A percentile compares a stretch with the other conserved stretches of the same genome.
These are phyloP conservation scores for Tuber magnatum DNA, from an alignment of 495 filamentous ascomycete genomes.

Conservation along the genomic window DNA sequence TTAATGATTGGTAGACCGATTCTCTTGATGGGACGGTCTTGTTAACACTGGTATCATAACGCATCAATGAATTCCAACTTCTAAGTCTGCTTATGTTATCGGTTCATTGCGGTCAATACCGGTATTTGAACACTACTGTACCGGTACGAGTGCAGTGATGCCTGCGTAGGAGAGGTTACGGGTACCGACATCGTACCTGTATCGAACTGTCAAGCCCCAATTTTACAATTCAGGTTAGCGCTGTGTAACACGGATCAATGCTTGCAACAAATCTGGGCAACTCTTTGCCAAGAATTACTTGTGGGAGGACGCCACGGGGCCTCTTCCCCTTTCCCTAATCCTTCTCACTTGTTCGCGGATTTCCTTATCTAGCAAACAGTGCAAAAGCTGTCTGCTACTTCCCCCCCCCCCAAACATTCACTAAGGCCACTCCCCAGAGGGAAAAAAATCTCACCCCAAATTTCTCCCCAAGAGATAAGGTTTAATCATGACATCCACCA, in stretches of 20 bases:
- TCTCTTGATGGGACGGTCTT: neutral
- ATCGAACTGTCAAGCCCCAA: neutral
- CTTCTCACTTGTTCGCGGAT: neutral
- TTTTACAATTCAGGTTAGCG: neutral
- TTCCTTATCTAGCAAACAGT: neutral
- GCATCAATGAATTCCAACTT: neutral
- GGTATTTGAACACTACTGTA: neutral
- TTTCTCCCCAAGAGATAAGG: conserved; percentile 10
- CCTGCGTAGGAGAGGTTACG: no score
- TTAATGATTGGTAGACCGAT: neutral
- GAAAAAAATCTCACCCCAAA: conserved; percentile 3
- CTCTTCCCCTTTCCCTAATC: neutral
- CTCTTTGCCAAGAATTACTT: neutral
- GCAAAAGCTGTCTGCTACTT: neutral
- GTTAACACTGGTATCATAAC: neutral
- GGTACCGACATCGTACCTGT: neutral
- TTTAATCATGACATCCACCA: conserved; percentile 16
- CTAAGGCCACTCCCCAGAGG: neutral
- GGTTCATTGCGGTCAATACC: neutral
- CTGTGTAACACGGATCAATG: neutral
- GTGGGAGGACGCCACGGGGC: neutral
- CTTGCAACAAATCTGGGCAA: neutral
- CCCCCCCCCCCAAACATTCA: neutral
- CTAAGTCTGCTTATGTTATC: neutral
- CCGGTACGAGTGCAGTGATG: neutral